A percentile compares a stretch with the other conserved stretches of the same genome.
phyloP scores from a whole-genome alignment of 129 eudicot genomes.

The Scalesia atractyloides region DNA sequence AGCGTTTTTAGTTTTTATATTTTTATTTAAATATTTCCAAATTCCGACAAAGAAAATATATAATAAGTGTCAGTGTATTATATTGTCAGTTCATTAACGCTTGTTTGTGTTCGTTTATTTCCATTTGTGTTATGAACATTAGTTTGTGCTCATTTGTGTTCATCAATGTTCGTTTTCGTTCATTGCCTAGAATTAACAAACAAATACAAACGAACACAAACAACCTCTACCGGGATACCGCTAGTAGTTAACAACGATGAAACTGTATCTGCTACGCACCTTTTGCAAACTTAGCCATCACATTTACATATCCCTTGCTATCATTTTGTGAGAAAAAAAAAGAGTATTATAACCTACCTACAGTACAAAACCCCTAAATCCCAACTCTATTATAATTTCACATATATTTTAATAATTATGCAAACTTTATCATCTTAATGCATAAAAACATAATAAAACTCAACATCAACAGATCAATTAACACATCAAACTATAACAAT shows the following conservation, averaged over 20 bases:
- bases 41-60: too few relatives aligned
- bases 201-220: too few relatives aligned
- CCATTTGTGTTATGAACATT: too few relatives aligned
- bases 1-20: too few relatives aligned
- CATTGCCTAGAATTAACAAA: too few relatives aligned
- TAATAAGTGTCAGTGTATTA: too few relatives aligned
- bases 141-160: too few relatives aligned
- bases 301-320: neutral
- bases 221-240: too few relatives aligned
- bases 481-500: neutral
- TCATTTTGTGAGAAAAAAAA: neutral
- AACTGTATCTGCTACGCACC: neutral
- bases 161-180: too few relatives aligned
- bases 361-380: constrained; percentile 14
- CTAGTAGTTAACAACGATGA: neutral
- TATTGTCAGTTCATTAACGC: too few relatives aligned
- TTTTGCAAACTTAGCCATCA: neutral
- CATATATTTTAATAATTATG: neutral
- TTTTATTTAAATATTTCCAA: too few relatives aligned
- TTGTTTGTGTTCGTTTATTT: too few relatives aligned
- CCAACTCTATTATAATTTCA: neutral
- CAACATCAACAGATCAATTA: constrained; percentile 24
- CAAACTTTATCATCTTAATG: neutral
- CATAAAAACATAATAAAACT: neutral
- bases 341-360: neutral